Evolutionary conservation across 805 yeast genomes (phyloP).

Genomic region (Ogataea ramenticola): DNA sequence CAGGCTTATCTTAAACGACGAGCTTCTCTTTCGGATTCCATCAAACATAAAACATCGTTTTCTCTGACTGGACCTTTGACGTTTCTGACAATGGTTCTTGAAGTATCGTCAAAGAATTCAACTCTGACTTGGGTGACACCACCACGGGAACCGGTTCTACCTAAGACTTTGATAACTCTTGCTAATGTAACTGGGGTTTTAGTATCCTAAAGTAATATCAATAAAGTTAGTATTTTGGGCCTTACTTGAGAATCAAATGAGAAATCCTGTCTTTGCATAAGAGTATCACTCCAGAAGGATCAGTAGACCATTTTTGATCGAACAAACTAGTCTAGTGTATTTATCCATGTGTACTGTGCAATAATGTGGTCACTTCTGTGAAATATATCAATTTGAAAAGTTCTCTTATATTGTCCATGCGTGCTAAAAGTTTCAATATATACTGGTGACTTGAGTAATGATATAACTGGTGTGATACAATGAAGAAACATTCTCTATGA

Average conservation of each 20-base stretch:
- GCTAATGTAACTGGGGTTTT: constrained; percentile 98
- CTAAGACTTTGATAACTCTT: constrained; percentile 98
- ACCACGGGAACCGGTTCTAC: constrained; percentile 99
- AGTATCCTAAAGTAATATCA: constrained; percentile 32
- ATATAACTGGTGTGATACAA: no score
- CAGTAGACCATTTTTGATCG: no score
- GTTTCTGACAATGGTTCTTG: constrained; percentile 95
- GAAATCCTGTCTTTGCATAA: no score
- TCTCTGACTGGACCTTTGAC: constrained; percentile 97
- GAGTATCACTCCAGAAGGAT: no score
- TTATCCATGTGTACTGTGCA: no score
- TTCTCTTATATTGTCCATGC: no score
- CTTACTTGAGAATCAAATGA: no score
- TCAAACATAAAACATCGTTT: constrained; percentile 96
- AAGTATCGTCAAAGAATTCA: constrained; percentile 90
- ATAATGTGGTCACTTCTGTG: no score
- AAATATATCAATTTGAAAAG: no score
- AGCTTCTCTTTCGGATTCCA: constrained; percentile 99
- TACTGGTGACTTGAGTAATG: no score
- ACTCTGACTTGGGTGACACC: constrained; percentile 99
- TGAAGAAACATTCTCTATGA: background rate
- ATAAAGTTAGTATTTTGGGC: background rate
- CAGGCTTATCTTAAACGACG: constrained; percentile 74
- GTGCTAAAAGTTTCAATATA: no score
- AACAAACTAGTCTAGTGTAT: no score